Conservation (phyloP, 2,329 filamentous ascomycete species). For the Claviceps citrina region DNA sequence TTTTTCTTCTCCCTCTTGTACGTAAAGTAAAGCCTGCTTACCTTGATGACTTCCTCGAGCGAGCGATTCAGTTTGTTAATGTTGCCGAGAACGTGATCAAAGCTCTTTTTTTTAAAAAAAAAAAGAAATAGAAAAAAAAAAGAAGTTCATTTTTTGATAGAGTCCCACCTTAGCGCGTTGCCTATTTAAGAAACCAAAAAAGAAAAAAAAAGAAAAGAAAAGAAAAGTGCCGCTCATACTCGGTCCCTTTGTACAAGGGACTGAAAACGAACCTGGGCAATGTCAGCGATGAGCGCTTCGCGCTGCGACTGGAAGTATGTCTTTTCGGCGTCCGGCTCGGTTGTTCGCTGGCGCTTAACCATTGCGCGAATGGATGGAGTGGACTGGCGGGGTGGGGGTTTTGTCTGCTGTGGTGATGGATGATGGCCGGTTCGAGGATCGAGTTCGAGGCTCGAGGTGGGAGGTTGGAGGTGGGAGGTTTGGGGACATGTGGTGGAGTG, state of each 20-base stretch:
- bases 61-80: constrained; percentile 91
- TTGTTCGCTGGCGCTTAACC: constrained; percentile 7
- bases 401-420: background rate
- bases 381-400: background rate
- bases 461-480: no score
- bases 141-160: no score
- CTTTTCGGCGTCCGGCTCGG: constrained; percentile 23
- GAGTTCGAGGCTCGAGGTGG: no score
- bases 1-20: background rate
- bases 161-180: background rate
- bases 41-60: constrained; percentile 78
- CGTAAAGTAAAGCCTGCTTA: constrained; percentile 22
- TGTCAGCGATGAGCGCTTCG: constrained; percentile 54
- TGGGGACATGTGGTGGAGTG: no score
- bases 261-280: constrained; percentile 53
- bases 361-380: background rate
- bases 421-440: no score
- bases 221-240: no score
- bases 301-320: constrained; percentile 65
- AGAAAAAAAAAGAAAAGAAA: no score
- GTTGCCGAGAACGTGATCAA: constrained; percentile 87
- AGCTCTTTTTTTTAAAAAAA: constrained; percentile 29
- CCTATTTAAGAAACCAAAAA: no score
- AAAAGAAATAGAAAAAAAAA: no score
- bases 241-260: no score